Evolutionary conservation across 1,284 basidiomycete genomes (phyloP), one percentile per base, ranked within the genome.

Genomic region (Limonomyces culmigenus): DNA sequence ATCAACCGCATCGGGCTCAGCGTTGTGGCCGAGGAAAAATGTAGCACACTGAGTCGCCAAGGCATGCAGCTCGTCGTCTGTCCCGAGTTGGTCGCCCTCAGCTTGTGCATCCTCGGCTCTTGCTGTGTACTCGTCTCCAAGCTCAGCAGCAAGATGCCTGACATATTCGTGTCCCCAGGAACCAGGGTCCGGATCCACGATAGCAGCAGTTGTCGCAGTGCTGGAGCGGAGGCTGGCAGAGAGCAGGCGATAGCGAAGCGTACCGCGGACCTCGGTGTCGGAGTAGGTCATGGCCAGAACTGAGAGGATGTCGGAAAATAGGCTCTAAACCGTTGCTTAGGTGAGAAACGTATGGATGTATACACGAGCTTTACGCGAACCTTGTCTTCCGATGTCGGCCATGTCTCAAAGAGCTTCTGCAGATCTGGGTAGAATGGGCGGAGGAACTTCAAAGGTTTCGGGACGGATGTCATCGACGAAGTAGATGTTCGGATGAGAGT

Each of bases 251-350:
- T 92, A 96, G 46, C 76, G 75, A 19, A 99, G 77, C 2, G 95
- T 98, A 39, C 95, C 95, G 37, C 92, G 72, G 10, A 88, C 75
- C 70, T 89, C 62, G 13, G 88, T 95, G 59, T 98, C 93, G 4
- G 92, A 96, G 56, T 98, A 98, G 14, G 95, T 99, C 95, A 99
- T 98, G n/a, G 93, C 95, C 34, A 99, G 77, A 3, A 98, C 95
- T 18, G 93, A 97, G 20, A 98, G 71, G 42, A 99, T 96, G 46
- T 97, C 93, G n/a, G 92, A 91, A 49, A 98, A 92, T 21, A 96
- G 72, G 44, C 84, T 79, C 83, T 93, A 32, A 20, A 36, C 15
- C 37, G 33, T 43, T 37, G 48, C 42, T 32, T 34, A 36, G 21
- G 39, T 37, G 29, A 27, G n/a, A 39, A 12, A 19, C n/a, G 21